These are phyloP conservation scores for Yamadazyma blattariae DNA, from an alignment of 1,139 yeast genomes.

Conservation along the genomic window DNA sequence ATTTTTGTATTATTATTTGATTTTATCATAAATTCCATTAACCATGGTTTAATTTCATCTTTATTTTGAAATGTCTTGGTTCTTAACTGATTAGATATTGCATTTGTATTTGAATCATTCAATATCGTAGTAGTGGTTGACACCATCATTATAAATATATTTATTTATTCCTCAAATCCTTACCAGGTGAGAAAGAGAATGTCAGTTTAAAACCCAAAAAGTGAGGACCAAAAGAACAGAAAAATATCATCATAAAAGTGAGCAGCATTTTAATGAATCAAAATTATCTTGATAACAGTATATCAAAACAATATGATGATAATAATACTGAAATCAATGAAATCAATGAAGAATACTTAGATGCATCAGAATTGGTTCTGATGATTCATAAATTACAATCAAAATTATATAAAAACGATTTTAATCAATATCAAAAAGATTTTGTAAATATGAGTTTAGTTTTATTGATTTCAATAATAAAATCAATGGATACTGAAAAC, in stretches of 20 bases:
- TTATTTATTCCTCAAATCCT: too few species aligned
- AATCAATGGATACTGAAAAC: background rate
- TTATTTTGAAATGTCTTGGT: constrained; percentile 15
- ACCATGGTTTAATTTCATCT: constrained; percentile 65
- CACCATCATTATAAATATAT: background rate
- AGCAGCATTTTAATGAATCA: too few species aligned
- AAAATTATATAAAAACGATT: constrained; percentile 1
- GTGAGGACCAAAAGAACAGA: too few species aligned
- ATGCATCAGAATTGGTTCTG: background rate
- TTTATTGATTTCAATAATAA: constrained; percentile 6
- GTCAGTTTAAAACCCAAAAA: too few species aligned
- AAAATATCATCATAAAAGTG: too few species aligned
- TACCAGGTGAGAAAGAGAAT: too few species aligned
- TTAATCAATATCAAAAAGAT: constrained; percentile 11
- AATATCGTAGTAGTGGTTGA: background rate
- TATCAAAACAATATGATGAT: too few species aligned
- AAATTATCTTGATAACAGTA: too few species aligned
- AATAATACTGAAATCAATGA: too few species aligned
- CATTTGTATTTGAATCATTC: too few species aligned
- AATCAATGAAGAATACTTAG: too few species aligned
- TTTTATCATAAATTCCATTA: constrained; percentile 43
- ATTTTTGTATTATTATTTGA: constrained; percentile 59
- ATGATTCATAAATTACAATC: background rate
- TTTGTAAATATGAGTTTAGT: constrained; percentile 9
- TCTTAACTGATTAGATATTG: background rate